Conservation (phyloP, 1,284 basidiomycete species). For the Hemileia vastatrix region DNA sequence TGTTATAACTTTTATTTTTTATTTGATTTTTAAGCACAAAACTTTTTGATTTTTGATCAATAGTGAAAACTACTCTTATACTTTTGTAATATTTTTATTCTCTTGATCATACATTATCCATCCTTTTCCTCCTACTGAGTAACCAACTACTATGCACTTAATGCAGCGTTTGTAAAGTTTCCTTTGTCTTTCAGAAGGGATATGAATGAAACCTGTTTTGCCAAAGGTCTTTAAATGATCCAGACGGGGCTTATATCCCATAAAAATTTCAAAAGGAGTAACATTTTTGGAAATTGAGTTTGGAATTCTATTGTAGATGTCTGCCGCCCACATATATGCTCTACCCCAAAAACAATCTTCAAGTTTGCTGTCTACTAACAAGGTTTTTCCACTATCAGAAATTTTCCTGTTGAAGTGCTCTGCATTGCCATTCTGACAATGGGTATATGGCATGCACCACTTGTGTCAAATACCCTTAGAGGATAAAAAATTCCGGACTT, state of each 20-base stretch:
- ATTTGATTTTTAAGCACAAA: too few relatives aligned
- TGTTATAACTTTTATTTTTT: too few relatives aligned
- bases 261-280: slow-evolving; percentile 5
- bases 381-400: slow-evolving; percentile 1
- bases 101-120: background rate
- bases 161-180: background rate
- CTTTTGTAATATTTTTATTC: too few relatives aligned
- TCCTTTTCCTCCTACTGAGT: background rate
- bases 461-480: slow-evolving; percentile 11
- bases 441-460: slow-evolving; percentile 2
- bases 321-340: slow-evolving; percentile 1
- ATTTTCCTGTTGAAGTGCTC: slow-evolving; percentile 5
- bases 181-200: background rate
- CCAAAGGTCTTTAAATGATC: slow-evolving; percentile 3
- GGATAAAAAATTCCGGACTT: background rate
- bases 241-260: background rate
- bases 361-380: background rate
- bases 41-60: too few relatives aligned
- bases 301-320: slow-evolving; percentile 4
- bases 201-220: background rate
- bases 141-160: background rate
- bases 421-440: slow-evolving; percentile 9
- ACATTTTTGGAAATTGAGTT: slow-evolving; percentile 6
- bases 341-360: slow-evolving; percentile 5
- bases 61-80: too few relatives aligned